Percentiles rank a stretch among this genome's conserved stretches.
Evolutionary conservation across 2,329 filamentous ascomycete genomes (phyloP).

Genomic region (Colletotrichum theobromicola): DNA sequence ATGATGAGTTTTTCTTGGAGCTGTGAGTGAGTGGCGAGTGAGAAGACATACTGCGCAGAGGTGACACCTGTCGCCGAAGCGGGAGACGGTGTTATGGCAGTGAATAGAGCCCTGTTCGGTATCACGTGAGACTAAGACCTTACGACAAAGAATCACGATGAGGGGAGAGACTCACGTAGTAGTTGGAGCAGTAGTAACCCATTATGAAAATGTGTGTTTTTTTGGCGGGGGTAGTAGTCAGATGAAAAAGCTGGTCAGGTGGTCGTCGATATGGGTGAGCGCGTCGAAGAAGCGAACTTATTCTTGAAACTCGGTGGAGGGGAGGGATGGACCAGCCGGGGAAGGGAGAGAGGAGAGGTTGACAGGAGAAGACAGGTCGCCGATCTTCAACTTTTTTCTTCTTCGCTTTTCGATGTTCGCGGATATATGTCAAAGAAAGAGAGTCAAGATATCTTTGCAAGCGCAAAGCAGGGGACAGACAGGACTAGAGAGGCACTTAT

Average conservation of each 20-base stretch:
- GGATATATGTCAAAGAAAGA: conserved; percentile 8
- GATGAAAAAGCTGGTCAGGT: background rate
- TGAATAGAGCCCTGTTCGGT: conserved; percentile 32
- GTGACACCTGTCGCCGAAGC: conserved; percentile 33
- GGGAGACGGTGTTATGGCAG: conserved; percentile 33
- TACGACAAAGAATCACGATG: background rate
- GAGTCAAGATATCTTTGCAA: background rate
- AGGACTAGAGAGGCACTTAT: conserved; percentile 15
- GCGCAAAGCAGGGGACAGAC: background rate
- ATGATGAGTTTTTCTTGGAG: background rate
- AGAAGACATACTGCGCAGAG: conserved; percentile 28
- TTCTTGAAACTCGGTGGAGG: background rate
- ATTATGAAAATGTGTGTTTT: conserved; percentile 20
- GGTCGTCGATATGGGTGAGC: background rate
- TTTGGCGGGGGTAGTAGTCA: background rate
- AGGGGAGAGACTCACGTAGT: conserved; percentile 29
- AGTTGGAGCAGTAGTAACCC: conserved; percentile 37
- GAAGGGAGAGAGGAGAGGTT: background rate
- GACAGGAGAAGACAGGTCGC: background rate
- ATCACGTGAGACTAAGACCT: background rate
- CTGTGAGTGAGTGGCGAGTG: background rate
- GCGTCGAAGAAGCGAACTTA: background rate
- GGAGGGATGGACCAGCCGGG: conserved; percentile 16
- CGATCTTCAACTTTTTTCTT: background rate
- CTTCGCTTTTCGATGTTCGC: background rate